Base-by-base conservation (phyloP, 2,329 filamentous ascomycete species). In the Pyrenochaeta sp. region DNA sequence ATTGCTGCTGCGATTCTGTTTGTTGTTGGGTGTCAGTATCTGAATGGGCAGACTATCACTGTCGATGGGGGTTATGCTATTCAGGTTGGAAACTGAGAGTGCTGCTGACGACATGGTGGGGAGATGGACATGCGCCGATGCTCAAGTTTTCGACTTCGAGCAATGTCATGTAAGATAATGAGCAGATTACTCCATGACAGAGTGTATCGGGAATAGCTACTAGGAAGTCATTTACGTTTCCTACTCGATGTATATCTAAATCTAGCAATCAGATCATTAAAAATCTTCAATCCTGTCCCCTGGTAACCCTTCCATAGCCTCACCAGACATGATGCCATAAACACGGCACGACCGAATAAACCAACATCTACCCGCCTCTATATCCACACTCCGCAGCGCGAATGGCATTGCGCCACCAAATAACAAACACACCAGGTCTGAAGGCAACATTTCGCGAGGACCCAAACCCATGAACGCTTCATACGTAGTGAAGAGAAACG, bases 1-100 rank as follows among this genome's bases (percentile, higher is more conserved):
- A 88, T 88, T 81, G 85, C 84, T 0, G 80, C 81, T 42, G 83
- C 83, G 0, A 79, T 88, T 2, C 71, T 89, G 27, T 88, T 85
- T 59, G 77, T 80, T 19, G 83, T 81, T n/a, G 75, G 67, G 32
- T 82, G 78, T 64, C 81, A 81, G 64, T 85, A 83, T 60, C 69
- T 84, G 12, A 85, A 85, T 57, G 82, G 82, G 7, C 72, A 72
- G 69, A 81, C 77, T 1, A 72, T 84, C 24, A 78, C 81, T 1
- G 82, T 87, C 5, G 84, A 87, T 68, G 85, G 85, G 5, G 85
- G 84, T 0, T 86, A 86, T 43, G 51, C 72, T 10, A 72, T 76
- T 30, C 72, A 76, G 48, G 74, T 68, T 19, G 74, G 74, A 42
- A 73, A 71, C 58, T 77, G 62, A 65, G 43, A 2, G 30, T 13